Base-by-base conservation (phyloP, 2,329 filamentous ascomycete species). In the Pseudogymnoascus sp. region DNA sequence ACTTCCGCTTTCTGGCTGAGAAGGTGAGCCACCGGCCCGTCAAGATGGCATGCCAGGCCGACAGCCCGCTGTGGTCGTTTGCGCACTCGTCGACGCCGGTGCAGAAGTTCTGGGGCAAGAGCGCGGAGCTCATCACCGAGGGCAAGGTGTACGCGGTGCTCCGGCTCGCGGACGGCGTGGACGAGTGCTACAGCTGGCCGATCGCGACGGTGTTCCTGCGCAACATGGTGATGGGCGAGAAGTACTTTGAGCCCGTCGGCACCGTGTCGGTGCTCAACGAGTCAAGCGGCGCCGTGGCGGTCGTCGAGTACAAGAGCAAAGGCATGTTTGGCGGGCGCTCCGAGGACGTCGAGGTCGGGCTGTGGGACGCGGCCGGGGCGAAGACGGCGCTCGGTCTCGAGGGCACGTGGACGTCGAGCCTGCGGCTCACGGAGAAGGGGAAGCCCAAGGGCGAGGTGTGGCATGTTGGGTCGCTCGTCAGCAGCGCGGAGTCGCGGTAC, bases 101-200 rank as follows among this genome's bases (percentile, higher is more conserved):
- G 22, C 93, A 99, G 73, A 98, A 98, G 73, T 99, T 99, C 78
- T 98, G 95, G 95, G 95, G 95, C 63, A 98, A 98, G 79, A 93
- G 89, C 62, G 91, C 91, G 2, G 95, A 99, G 75, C 86, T 99
- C 66, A 95, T 90, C 65, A 98, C 92, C 0, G 93, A 97, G 62
- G 95, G 95, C 2, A 89, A 91, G 26, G 87, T 91, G 3, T 85
- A 93, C 59, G 81, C 97, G 40, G 85, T 87, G 40, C 78, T 99
- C 28, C 87, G 82, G 26, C 73, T 87, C 60, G 68, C 80, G 0
- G 84, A 95, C 72, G 82, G 83, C 2, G 84, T 80, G 1, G 89
- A 91, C 62, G 93, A 98, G 73, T 83, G 86, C 65, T 99, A 93
- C 78, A 93, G 88, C 69, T 99, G 92, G 91, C 89, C 84, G 53